Base-by-base conservation (phyloP, 305 asterid species). In the Coffea humblotiana region DNA sequence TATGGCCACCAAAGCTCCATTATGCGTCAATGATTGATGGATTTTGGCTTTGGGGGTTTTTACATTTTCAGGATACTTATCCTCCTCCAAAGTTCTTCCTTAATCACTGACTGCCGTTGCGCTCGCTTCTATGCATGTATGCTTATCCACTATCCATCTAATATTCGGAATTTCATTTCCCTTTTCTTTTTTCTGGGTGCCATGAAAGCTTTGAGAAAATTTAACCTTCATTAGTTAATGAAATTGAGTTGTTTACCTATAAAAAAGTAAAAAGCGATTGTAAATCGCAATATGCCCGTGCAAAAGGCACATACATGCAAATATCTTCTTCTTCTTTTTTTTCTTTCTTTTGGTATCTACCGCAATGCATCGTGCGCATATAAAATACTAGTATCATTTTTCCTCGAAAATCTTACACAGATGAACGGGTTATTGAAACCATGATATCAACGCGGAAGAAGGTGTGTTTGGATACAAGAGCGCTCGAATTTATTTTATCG, bases 21-120 rank as follows among this genome's bases (percentile, higher is more conserved):
- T 80, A 68, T 78, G 49, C 61, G 3, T 80, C 80, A 81, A 81
- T 81, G 51, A 86, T 81, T 67, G 49, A 71, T 76, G 79, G 76
- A 40, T 40, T 51, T 79, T 76, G 75, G 73, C 37, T 75, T 80
- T 67, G 25, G 77, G 29, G 29, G 32, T 32, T 32, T 52, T 70
- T 81, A 70, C 79, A 78, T 81, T 76, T 80, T 71, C n/a, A 27
- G 27, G 71, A 77, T 77, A 45, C 84, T 80, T 80, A 77, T 83
- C 79, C 82, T 67, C 16, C 72, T 77, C 72, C 54, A 77, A 77
- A 67, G 72, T 74, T 77, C 69, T 74, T 65, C 45, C 52, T 40
- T 60, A 29, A 27, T 71, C 61, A 43, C 71, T 64, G 25, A 61
- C 76, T 71, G 49, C 16, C 35, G 70, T 40, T 40, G 6, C 37